Base-by-base conservation (phyloP, 768 basidiomycete species). In the Suillus discolor region DNA sequence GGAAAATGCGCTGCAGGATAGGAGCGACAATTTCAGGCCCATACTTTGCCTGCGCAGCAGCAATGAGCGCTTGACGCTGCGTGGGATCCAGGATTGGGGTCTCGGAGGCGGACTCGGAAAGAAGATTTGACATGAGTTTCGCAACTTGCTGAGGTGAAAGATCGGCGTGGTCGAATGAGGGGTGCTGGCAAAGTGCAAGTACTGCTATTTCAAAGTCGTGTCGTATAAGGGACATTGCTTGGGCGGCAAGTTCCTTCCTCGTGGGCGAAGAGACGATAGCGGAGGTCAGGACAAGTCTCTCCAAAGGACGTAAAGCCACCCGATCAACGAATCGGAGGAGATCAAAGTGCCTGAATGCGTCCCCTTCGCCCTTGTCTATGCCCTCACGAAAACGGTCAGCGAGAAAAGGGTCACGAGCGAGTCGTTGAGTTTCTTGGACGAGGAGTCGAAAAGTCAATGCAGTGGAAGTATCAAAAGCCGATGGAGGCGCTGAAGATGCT, bases 341-440 rank as follows among this genome's bases (percentile, higher is more conserved):
- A 83, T 94, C 93, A 71, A 96, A 94, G 71, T 89, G 84, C 65
- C 91, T 86, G 75, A 95, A 93, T 62, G 88, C 80, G 67, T 94
- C 91, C 55, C 91, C 93, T 74, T 95, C 92, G 61, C 90, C 93
- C 75, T 89, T 92, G 83, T 94, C 92, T 65, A 96, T 86, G 57
- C 91, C 93, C 77, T 95, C 93, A 67, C 93, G 87, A 78, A 96
- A 96, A 69, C 94, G 88, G 80, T 94, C 93, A 62, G 94, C 92
- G 55, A 95, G 86, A 76, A 89, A 89, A 67, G 94, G 94, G 83
- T 96, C 94, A 67, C 93, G 90, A 69, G 93, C 91, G 61, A 96
- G 88, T 61, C 94, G 88, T 72, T 94, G 92, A 1, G 88, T 92
- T 79, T 96, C 95, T 79, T 95, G 92, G 39, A 92, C 87, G 31